Evolutionary conservation across 2,329 filamentous ascomycete species (phyloP).

Genomic region (Fusarium dlaminii): DNA sequence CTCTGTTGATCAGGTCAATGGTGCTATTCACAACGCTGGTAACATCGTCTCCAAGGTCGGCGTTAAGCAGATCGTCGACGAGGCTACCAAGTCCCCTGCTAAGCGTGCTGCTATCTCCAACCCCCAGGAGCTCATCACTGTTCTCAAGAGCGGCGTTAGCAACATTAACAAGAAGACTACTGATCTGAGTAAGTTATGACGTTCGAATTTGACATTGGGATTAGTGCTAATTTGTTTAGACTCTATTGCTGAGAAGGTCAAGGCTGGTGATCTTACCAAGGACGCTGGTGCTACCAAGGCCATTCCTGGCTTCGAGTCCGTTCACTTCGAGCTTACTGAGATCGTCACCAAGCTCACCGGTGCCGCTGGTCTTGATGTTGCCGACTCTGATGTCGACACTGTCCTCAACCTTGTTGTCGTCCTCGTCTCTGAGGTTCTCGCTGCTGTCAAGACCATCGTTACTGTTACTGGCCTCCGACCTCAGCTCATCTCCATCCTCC

Average conservation of each 20-base stretch:
- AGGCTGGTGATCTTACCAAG: constrained; percentile 35
- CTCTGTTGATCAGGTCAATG: constrained; percentile 4
- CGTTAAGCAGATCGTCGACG: background rate
- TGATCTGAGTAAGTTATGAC: background rate
- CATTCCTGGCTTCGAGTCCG: constrained; percentile 19
- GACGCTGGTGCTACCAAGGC: constrained; percentile 27
- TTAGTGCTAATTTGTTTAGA: background rate
- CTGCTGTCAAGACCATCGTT: constrained; percentile 38
- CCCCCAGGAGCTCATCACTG: background rate
- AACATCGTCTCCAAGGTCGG: background rate
- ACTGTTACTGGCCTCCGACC: constrained; percentile 38
- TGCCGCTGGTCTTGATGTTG: constrained; percentile 32
- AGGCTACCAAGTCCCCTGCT: background rate
- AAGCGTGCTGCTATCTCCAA: constrained; percentile 9
- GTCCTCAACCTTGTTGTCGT: constrained; percentile 34
- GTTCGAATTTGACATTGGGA: background rate
- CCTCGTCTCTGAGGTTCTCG: constrained; percentile 33
- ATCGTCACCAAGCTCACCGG: constrained; percentile 39
- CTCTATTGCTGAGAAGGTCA: constrained; percentile 34
- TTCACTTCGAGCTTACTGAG: constrained; percentile 36
- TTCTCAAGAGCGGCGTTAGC: background rate
- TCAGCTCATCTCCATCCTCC: constrained; percentile 40
- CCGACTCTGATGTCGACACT: constrained; percentile 37
- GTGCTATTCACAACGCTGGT: background rate
- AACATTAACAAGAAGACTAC: constrained; percentile 15